Percentiles rank a stretch among this genome's conserved stretches.
Conservation (phyloP, 257 asterid genomes). For the Plantago elongata region DNA sequence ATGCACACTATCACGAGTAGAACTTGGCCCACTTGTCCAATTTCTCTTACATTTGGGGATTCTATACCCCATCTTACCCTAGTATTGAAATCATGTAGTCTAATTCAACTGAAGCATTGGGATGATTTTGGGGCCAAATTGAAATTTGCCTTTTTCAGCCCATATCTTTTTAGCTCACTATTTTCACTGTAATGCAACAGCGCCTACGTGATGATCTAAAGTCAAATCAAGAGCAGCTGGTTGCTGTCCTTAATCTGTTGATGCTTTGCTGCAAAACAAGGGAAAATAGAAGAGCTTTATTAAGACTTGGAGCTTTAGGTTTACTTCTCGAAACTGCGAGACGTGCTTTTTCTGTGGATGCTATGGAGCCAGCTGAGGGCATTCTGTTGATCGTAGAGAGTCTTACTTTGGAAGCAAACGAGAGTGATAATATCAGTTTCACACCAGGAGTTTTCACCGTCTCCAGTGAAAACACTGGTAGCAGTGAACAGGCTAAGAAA, state of each 20-base stretch:
- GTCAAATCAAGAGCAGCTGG: slow-evolving; percentile 84
- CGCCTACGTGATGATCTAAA: slow-evolving; percentile 86
- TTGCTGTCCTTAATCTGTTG: slow-evolving; percentile 84
- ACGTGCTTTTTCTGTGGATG: slow-evolving; percentile 94
- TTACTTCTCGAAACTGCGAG: slow-evolving; percentile 97
- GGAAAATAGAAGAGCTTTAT: slow-evolving; percentile 79
- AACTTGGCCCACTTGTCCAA: slow-evolving; percentile 2
- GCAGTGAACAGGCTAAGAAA: slow-evolving; percentile 95
- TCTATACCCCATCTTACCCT: not conserved
- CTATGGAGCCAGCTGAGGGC: slow-evolving; percentile 99
- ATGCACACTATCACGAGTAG: slow-evolving; percentile 13
- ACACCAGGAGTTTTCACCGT: slow-evolving; percentile 68
- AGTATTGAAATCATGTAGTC: not conserved
- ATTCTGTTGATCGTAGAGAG: slow-evolving; percentile 89
- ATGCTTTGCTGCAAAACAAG: slow-evolving; percentile 95
- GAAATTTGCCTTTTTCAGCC: slow-evolving; percentile 9
- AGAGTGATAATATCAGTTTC: slow-evolving; percentile 76
- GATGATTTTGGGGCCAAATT: slow-evolving; percentile 3
- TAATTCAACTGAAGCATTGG: slow-evolving; percentile 7
- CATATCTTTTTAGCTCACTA: slow-evolving; percentile 11
- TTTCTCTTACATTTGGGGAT: slow-evolving; percentile 1
- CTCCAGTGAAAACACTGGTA: slow-evolving; percentile 81
- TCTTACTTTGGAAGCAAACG: slow-evolving; percentile 94
- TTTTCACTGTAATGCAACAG: slow-evolving; percentile 44
- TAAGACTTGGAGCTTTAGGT: slow-evolving; percentile 79